Evolutionary conservation across 202 grass and related monocot species (phyloP).

Genomic region (Brachypodium distachyon): DNA sequence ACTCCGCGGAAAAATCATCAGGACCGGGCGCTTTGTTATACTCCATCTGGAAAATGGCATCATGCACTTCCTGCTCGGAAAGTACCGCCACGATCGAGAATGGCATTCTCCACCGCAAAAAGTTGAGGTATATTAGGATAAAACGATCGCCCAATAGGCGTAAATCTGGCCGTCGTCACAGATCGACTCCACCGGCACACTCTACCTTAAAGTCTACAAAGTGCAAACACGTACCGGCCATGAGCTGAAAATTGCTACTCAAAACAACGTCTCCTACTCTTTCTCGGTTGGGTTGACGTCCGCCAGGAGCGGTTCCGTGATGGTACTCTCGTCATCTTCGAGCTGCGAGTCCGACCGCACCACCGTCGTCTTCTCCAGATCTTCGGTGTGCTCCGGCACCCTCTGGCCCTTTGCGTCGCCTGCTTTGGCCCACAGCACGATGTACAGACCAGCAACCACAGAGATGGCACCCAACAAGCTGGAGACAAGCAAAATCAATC

Average conservation of each 20-base stretch:
- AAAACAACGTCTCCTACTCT: not conserved
- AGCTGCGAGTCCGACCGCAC: not conserved
- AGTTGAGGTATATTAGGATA: no score
- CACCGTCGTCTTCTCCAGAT: slow-evolving; percentile 14
- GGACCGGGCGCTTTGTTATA: no score
- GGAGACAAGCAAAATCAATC: not conserved
- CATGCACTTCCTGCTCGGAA: no score
- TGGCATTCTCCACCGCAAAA: no score
- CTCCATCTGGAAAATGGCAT: no score
- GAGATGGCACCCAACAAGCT: slow-evolving; percentile 41
- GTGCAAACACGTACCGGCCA: not conserved
- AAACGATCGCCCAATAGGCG: no score
- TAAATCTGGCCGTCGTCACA: not conserved
- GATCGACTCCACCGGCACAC: not conserved
- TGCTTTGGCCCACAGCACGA: slow-evolving; percentile 53
- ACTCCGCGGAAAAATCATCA: no score
- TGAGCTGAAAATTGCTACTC: not conserved
- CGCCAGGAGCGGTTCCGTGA: slow-evolving; percentile 15
- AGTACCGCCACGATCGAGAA: no score
- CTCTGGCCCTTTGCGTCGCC: not conserved
- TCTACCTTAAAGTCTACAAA: not conserved
- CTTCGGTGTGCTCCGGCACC: not conserved
- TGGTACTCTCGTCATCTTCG: not conserved
- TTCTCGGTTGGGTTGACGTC: not conserved
- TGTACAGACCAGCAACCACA: slow-evolving; percentile 43